Evolutionary conservation across 805 yeast species (phyloP).

Genomic region (Candida taoyuanica): DNA sequence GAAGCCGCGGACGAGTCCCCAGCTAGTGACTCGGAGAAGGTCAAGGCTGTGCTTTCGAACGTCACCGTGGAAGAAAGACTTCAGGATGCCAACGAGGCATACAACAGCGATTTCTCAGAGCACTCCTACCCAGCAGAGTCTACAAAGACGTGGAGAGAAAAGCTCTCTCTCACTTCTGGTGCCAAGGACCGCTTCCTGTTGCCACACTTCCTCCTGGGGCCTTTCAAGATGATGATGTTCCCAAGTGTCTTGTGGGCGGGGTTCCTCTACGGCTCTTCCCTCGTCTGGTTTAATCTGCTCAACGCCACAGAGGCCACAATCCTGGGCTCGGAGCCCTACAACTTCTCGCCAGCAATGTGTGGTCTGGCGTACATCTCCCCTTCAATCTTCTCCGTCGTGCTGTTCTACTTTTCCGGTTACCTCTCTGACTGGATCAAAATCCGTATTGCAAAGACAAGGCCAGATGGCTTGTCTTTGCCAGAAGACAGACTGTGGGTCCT

Average conservation of each 20-base stretch:
- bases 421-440: conserved; percentile 48
- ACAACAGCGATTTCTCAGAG: conserved; percentile 1
- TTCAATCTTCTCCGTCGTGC: conserved; percentile 39
- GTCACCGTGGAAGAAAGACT: conserved; percentile 14
- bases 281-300: conserved; percentile 44
- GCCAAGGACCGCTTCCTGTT: conserved; percentile 29
- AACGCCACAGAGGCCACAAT: conserved; percentile 44
- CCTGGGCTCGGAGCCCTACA: conserved; percentile 44
- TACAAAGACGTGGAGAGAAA: conserved; percentile 36
- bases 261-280: conserved; percentile 43
- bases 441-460: conserved; percentile 32
- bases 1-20: conserved; percentile 8
- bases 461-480: conserved; percentile 47
- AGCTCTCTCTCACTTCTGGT: conserved; percentile 39
- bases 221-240: conserved; percentile 38
- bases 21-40: background rate
- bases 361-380: conserved; percentile 54
- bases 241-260: conserved; percentile 60
- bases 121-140: background rate
- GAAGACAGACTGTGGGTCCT: conserved; percentile 55
- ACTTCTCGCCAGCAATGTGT: conserved; percentile 40
- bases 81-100: conserved; percentile 25
- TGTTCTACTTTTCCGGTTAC: conserved; percentile 44
- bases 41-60: conserved; percentile 12
- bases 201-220: conserved; percentile 32